phyloP scores from a whole-genome alignment of 2,329 filamentous ascomycete genomes.

The Ampelomyces quisqualis region DNA sequence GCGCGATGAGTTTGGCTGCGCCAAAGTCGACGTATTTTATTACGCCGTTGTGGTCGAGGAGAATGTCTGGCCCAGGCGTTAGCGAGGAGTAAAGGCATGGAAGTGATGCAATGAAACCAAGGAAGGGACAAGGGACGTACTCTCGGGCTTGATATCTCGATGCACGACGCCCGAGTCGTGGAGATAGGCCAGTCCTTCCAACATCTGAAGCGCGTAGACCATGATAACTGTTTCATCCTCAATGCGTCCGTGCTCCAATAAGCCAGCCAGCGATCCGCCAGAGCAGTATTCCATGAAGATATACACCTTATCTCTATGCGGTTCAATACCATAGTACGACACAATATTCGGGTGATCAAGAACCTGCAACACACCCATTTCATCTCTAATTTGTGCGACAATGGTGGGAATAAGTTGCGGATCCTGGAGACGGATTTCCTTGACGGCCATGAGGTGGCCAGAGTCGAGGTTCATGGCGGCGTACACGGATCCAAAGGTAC shows the following conservation, averaged over 20 bases:
- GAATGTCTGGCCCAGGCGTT: slow-evolving; percentile 64
- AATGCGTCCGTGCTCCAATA: slow-evolving; percentile 93
- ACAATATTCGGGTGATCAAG: slow-evolving; percentile 97
- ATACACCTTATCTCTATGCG: slow-evolving; percentile 98
- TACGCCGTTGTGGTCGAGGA: slow-evolving; percentile 94
- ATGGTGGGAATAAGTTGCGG: slow-evolving; percentile 94
- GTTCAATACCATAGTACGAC: slow-evolving; percentile 96
- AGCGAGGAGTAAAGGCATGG: slow-evolving; percentile 22
- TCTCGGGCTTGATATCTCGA: slow-evolving; percentile 97
- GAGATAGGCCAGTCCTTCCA: slow-evolving; percentile 90
- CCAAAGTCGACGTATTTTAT: slow-evolving; percentile 99
- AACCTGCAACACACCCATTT: slow-evolving; percentile 94
- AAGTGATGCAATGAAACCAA: no score
- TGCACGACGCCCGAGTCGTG: slow-evolving; percentile 91
- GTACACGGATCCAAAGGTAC: slow-evolving; percentile 96
- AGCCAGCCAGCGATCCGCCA: slow-evolving; percentile 82
- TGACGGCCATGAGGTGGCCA: slow-evolving; percentile 95
- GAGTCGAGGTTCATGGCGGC: slow-evolving; percentile 96
- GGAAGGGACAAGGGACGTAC: slow-evolving; percentile 55
- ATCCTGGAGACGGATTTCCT: slow-evolving; percentile 96
- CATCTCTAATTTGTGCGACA: slow-evolving; percentile 89
- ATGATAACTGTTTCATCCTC: slow-evolving; percentile 97
- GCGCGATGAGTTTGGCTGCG: slow-evolving; percentile 93
- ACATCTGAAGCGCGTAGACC: slow-evolving; percentile 90
- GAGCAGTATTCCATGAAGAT: slow-evolving; percentile 99